A percentile compares a stretch with the other conserved stretches of the same genome.
Conservation (phyloP, 768 basidiomycete genomes). For the Agaricus bisporus region DNA sequence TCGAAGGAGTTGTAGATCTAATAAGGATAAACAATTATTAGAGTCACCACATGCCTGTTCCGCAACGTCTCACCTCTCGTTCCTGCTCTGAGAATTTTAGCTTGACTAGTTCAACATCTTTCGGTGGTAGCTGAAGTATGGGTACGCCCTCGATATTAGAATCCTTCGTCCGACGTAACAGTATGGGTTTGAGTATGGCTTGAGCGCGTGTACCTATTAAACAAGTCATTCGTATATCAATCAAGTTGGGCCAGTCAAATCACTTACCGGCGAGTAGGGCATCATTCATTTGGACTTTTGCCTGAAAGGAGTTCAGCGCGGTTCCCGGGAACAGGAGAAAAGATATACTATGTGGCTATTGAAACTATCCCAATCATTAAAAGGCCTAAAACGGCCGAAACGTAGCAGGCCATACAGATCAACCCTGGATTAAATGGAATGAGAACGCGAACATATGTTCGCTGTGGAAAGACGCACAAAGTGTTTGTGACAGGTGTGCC, state of each 20-base stretch:
- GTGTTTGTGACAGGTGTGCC: slow-evolving; percentile 74
- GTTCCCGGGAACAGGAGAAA: not conserved
- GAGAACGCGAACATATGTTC: not conserved
- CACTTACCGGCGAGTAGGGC: slow-evolving; percentile 54
- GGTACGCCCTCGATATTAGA: slow-evolving; percentile 61
- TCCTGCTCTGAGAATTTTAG: slow-evolving; percentile 65
- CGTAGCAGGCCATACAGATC: slow-evolving; percentile 69
- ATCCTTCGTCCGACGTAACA: slow-evolving; percentile 73
- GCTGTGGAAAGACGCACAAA: slow-evolving; percentile 30
- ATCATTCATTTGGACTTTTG: slow-evolving; percentile 46
- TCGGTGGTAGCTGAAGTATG: slow-evolving; percentile 56
- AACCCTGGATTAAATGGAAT: slow-evolving; percentile 31
- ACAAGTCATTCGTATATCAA: not conserved
- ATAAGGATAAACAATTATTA: not conserved
- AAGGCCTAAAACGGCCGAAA: slow-evolving; percentile 63
- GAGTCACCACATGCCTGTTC: not conserved
- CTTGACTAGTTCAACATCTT: slow-evolving; percentile 51
- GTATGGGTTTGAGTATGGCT: slow-evolving; percentile 55
- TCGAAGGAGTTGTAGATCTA: slow-evolving; percentile 58
- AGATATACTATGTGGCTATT: slow-evolving; percentile 45
- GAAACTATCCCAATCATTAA: slow-evolving; percentile 69
- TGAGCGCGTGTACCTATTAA: slow-evolving; percentile 52
- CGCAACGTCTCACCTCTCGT: slow-evolving; percentile 39
- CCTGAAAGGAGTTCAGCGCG: slow-evolving; percentile 22
- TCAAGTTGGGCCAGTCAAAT: not conserved